Evolutionary conservation across 1,284 basidiomycete genomes (phyloP).

Genomic region (Tremellales sp.): DNA sequence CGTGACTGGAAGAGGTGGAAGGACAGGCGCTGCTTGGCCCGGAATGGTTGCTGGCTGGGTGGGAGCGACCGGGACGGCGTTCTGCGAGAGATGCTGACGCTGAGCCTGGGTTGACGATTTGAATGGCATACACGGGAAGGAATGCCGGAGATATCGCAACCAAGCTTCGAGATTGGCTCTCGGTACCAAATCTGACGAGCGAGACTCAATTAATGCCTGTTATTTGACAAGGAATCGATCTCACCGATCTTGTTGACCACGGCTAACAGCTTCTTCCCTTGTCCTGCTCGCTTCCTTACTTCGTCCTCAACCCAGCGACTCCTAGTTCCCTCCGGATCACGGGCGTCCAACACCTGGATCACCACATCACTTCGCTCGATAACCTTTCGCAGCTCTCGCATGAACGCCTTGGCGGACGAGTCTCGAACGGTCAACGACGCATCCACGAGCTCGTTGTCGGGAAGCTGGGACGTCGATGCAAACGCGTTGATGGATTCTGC

Average conservation of each 20-base stretch:
- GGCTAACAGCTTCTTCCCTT: conserved; percentile 83
- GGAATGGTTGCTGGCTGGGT: conserved; percentile 32
- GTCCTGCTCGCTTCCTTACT: conserved; percentile 71
- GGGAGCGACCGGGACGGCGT: conserved; percentile 41
- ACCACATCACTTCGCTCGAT: conserved; percentile 90
- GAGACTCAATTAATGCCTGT: conserved; percentile 3
- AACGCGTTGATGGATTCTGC: conserved; percentile 52
- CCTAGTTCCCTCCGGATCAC: conserved; percentile 86
- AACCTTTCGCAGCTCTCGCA: conserved; percentile 78
- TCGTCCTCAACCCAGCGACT: conserved; percentile 86
- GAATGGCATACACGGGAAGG: conserved; percentile 91
- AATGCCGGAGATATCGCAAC: conserved; percentile 84
- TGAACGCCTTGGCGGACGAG: conserved; percentile 61
- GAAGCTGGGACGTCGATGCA: conserved; percentile 33
- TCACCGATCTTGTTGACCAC: conserved; percentile 89
- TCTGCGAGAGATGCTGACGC: conserved; percentile 65
- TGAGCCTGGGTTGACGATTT: conserved; percentile 79
- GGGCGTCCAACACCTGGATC: conserved; percentile 72
- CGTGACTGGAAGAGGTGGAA: conserved; percentile 56
- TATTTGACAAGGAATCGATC: not conserved
- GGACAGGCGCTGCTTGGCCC: conserved; percentile 44
- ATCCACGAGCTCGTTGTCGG: conserved; percentile 49
- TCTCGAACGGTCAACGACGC: conserved; percentile 55
- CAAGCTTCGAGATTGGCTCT: conserved; percentile 83
- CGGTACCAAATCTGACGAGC: conserved; percentile 74